phyloP scores from a whole-genome alignment of 805 yeast species.

The Ascoidea rubescens region DNA sequence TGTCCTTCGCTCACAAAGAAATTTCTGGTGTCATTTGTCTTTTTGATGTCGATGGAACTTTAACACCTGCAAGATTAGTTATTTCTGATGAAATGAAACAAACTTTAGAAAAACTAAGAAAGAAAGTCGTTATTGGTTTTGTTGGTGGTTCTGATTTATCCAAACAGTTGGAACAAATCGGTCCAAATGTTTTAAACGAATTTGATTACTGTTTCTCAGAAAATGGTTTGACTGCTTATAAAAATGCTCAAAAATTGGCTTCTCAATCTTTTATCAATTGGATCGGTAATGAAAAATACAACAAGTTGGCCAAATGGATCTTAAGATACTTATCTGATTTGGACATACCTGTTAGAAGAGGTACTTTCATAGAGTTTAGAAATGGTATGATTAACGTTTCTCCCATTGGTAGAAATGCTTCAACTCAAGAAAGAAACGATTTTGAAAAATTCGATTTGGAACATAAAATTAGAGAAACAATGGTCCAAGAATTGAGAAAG shows the following conservation, averaged over 20 bases:
- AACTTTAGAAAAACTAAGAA: conserved; percentile 60
- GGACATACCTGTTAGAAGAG: conserved; percentile 94
- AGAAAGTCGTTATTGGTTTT: conserved; percentile 90
- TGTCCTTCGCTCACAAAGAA: conserved; percentile 50
- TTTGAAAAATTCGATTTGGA: conserved; percentile 74
- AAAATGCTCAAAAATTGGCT: conserved; percentile 74
- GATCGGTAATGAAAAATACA: conserved; percentile 94
- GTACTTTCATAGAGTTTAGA: conserved; percentile 97
- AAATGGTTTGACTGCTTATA: conserved; percentile 97
- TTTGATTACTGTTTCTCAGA: conserved; percentile 96
- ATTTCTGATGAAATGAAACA: conserved; percentile 68
- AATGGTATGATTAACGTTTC: conserved; percentile 98
- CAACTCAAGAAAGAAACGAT: conserved; percentile 85
- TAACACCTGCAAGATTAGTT: conserved; percentile 88
- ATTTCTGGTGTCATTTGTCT: conserved; percentile 79
- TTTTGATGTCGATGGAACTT: conserved; percentile 97
- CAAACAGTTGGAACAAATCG: conserved; percentile 95
- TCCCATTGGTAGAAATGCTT: conserved; percentile 97
- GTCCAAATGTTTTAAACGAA: conserved; percentile 57
- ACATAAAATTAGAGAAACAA: conserved; percentile 68
- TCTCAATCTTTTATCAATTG: conserved; percentile 89
- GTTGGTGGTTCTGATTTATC: conserved; percentile 95
- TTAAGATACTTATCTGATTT: conserved; percentile 72
- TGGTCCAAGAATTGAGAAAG: conserved; percentile 75
- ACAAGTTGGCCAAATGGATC: conserved; percentile 74